phyloP scores from a whole-genome alignment of 495 filamentous ascomycete species.

The Pyrenula aspistea region DNA sequence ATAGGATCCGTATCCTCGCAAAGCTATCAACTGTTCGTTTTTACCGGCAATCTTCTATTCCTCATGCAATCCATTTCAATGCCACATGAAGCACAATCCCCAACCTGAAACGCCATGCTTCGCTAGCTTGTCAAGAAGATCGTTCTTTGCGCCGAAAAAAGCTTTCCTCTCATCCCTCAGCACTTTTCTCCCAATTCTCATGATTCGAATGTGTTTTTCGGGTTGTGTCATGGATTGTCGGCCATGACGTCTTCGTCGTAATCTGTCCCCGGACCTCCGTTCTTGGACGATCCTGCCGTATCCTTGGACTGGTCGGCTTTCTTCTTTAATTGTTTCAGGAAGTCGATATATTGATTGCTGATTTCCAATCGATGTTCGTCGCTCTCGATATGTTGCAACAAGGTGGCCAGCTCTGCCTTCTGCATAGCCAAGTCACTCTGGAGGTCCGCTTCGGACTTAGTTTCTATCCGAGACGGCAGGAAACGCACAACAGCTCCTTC shows the following conservation, averaged over 20 bases:
- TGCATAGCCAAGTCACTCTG: conserved; percentile 24
- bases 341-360: conserved; percentile 47
- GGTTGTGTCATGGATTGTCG: no score
- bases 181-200: no score
- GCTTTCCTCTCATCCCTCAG: no score
- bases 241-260: conserved; percentile 64
- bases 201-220: no score
- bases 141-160: no score
- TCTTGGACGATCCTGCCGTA: conserved; percentile 10
- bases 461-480: conserved; percentile 6
- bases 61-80: no score
- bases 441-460: conserved; percentile 29
- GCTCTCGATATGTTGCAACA: conserved; percentile 30
- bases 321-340: conserved; percentile 32
- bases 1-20: no score
- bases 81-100: no score
- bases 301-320: conserved; percentile 11
- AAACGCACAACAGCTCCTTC: conserved; percentile 30
- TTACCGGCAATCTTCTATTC: no score
- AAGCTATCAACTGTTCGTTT: no score
- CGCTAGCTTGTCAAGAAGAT: no score
- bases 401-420: conserved; percentile 20
- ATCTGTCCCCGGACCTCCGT: conserved; percentile 18
- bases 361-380: conserved; percentile 43
- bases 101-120: no score